phyloP scores from a whole-genome alignment of 331 rosid genomes.

The Malus hybrid region DNA sequence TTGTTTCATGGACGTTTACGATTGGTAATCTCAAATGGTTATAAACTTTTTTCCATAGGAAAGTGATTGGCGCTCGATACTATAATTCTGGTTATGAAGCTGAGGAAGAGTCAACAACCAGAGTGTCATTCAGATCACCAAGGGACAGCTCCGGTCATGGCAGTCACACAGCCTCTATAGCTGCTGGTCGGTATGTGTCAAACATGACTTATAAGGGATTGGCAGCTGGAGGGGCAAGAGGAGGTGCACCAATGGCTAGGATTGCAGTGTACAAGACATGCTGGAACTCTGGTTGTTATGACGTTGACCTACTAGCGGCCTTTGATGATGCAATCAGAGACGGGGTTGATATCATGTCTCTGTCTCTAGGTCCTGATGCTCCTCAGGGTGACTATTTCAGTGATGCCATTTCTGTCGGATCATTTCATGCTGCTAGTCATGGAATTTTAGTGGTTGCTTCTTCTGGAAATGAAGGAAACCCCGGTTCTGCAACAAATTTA shows the following conservation, averaged over 20 bases:
- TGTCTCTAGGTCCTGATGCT: slow-evolving; percentile 70
- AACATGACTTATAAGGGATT: slow-evolving; percentile 63
- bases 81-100: slow-evolving; percentile 65
- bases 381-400: slow-evolving; percentile 78
- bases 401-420: slow-evolving; percentile 70
- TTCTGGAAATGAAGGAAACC: slow-evolving; percentile 57
- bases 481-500: slow-evolving; percentile 60
- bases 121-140: slow-evolving; percentile 59
- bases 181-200: slow-evolving; percentile 54
- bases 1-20: slow-evolving; percentile 4
- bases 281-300: slow-evolving; percentile 86
- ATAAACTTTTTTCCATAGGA: slow-evolving; percentile 37
- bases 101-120: slow-evolving; percentile 46
- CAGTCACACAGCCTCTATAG: slow-evolving; percentile 77
- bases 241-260: slow-evolving; percentile 80
- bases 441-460: slow-evolving; percentile 70
- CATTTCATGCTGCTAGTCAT: slow-evolving; percentile 63
- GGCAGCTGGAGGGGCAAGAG: slow-evolving; percentile 67
- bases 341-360: slow-evolving; percentile 67
- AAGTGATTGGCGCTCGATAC: slow-evolving; percentile 84
- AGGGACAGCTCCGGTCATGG: slow-evolving; percentile 87
- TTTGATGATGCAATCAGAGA: slow-evolving; percentile 83
- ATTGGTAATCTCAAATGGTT: slow-evolving; percentile 20
- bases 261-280: slow-evolving; percentile 79
- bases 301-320: slow-evolving; percentile 70